A percentile compares a stretch with the other conserved stretches of the same genome.
Evolutionary conservation across 441 rosid species (phyloP).

Genomic region (Jatropha podagrica): DNA sequence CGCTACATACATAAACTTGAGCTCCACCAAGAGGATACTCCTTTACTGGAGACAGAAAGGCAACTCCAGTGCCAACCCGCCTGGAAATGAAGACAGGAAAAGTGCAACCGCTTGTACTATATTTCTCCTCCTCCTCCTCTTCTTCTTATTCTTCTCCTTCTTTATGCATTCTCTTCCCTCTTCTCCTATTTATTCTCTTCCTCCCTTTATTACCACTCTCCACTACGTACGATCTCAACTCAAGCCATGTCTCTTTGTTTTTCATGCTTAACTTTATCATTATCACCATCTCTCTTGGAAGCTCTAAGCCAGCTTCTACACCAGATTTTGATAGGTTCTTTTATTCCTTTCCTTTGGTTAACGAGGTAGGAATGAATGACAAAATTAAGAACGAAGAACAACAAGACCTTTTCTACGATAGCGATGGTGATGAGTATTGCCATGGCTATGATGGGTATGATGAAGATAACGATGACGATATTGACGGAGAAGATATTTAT

Average conservation of each 20-base stretch:
- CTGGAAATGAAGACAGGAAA: conserved; percentile 2
- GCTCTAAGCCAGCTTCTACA: background rate
- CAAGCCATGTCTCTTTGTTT: conserved; percentile 26
- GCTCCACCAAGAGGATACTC: too few species aligned
- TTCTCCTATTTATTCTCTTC: conserved; percentile 1
- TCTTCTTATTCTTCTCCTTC: too few species aligned
- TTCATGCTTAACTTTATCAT: conserved; percentile 25
- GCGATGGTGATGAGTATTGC: conserved; percentile 15
- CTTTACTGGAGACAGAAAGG: too few species aligned
- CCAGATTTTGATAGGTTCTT: conserved; percentile 20
- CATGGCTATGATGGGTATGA: background rate
- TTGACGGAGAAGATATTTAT: conserved; percentile 13
- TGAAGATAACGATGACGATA: conserved; percentile 19
- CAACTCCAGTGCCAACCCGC: too few species aligned
- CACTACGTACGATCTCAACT: conserved; percentile 21
- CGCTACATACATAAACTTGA: too few species aligned
- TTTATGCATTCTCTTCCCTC: background rate
- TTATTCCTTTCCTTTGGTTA: background rate
- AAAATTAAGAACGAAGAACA: background rate
- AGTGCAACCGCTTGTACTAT: background rate
- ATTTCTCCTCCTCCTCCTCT: too few species aligned
- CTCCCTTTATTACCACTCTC: background rate
- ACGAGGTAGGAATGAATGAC: background rate
- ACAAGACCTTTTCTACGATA: background rate
- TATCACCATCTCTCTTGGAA: conserved; percentile 22